A percentile compares a stretch with the other conserved stretches of the same genome.
phyloP scores from a whole-genome alignment of 2,329 filamentous ascomycete species.

The Talaromyces marneffei region DNA sequence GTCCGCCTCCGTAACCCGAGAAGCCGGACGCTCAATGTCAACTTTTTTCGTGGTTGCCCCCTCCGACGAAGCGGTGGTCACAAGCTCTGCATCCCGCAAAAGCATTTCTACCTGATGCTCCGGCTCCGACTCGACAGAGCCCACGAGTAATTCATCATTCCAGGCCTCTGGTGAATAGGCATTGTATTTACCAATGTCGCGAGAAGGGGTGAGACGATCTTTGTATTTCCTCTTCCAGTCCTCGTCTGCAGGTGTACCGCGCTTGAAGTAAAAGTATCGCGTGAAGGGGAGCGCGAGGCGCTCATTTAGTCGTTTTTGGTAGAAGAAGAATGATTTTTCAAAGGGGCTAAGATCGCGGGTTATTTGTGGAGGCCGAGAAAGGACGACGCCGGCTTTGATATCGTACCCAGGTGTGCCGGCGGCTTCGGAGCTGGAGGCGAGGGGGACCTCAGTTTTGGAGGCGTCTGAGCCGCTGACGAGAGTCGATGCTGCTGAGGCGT shows the following conservation, averaged over 20 bases:
- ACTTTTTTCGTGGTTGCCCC: constrained; percentile 47
- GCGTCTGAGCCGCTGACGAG: constrained; percentile 29
- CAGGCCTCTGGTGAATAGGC: constrained; percentile 68
- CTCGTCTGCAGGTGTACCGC: constrained; percentile 72
- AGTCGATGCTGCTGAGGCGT: constrained; percentile 33
- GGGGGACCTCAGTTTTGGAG: constrained; percentile 27
- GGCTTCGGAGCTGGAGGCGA: constrained; percentile 36
- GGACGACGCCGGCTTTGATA: constrained; percentile 64
- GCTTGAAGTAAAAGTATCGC: constrained; percentile 91
- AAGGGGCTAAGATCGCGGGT: constrained; percentile 80
- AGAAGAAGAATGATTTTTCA: constrained; percentile 90
- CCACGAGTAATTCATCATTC: constrained; percentile 85
- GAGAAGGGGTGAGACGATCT: constrained; percentile 69
- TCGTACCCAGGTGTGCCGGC: constrained; percentile 35
- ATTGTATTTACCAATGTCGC: constrained; percentile 81
- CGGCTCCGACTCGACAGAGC: constrained; percentile 60
- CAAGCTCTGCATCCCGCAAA: constrained; percentile 65
- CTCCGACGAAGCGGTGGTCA: constrained; percentile 36
- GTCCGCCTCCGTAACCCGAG: constrained; percentile 73
- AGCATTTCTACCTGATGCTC: constrained; percentile 62
- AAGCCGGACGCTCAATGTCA: constrained; percentile 63
- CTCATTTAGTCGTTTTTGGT: constrained; percentile 95
- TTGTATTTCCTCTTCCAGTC: constrained; percentile 86
- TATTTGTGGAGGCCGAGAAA: constrained; percentile 81
- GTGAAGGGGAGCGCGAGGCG: constrained; percentile 81